Evolutionary conservation across 2,329 filamentous ascomycete species (phyloP), one percentile per base, ranked within the genome.

Genomic region (Aspergillus felis): DNA sequence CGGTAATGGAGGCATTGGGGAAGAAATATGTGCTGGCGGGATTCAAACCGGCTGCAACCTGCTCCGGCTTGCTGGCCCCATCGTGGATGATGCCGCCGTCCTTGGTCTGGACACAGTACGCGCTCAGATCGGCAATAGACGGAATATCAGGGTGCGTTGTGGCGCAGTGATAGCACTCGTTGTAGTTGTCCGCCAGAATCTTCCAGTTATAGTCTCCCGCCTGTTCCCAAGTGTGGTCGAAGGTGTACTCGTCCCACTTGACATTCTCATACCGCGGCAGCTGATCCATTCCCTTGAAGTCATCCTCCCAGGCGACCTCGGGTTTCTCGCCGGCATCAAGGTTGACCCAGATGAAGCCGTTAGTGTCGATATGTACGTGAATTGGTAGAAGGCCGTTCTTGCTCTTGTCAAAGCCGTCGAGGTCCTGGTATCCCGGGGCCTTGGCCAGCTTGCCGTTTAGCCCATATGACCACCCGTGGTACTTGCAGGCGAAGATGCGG

Each of bases 161-260:
- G 27, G 54, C 54, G 50, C 63, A 66, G 52, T 67, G 65, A 46
- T 71, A 70, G 52, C 69, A 69, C 51, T 71, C 84, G 68, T 87
- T 87, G 76, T 85, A 87, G 74, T 87, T 86, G 66, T 87, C 84
- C 14, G 80, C 79, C 32, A 84, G 69, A 25, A 82, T 80, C 73
- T 86, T 86, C 83, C 83, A 86, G 73, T 85, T 85, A 67, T 80
- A 83, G 32, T 79, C 76, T 0, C 79, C 80, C 51, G 83, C 78
- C 78, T 84, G 80, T 62, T 83, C 78, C 81, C 82, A 85, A 32
- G 71, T 70, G 66, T 85, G 82, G 62, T 85, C 82, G 61, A 84
- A 86, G 17, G 71, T 66, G 66, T 84, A 87, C 52, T 84, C 74
- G 0, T 79, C 76, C 61, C 80, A 82, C 64, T 81, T 73, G 70